Conservation (phyloP, 2,329 filamentous ascomycete species). For the Paecilomyces formosus region DNA sequence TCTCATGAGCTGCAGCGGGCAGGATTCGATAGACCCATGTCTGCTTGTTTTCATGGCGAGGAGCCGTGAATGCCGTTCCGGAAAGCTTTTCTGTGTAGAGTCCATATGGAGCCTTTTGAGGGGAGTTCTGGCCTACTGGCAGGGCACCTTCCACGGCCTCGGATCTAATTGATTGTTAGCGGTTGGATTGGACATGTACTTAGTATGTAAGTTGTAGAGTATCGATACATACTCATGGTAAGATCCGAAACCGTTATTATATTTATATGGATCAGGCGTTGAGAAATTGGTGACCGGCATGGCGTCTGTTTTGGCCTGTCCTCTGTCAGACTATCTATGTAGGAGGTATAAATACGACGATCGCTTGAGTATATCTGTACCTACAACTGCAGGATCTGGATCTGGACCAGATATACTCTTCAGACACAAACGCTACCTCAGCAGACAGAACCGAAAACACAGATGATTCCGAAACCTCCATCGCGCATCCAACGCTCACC, state of each 20-base stretch:
- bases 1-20: constrained; percentile 54
- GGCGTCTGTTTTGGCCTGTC: constrained; percentile 6
- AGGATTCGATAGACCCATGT: constrained; percentile 66
- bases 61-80: constrained; percentile 64
- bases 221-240: constrained; percentile 62
- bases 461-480: not conserved
- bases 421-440: not conserved
- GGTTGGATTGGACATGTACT: not conserved
- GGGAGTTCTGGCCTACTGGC: constrained; percentile 70
- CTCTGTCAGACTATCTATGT: not conserved
- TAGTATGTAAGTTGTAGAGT: not conserved
- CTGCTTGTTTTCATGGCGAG: constrained; percentile 61
- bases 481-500: not conserved
- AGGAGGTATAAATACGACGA: too few relatives aligned
- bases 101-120: constrained; percentile 69
- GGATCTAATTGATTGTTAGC: constrained; percentile 43
- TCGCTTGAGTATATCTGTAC: not conserved
- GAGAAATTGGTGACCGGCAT: constrained; percentile 62
- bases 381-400: not conserved
- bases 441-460: not conserved
- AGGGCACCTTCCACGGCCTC: constrained; percentile 70
- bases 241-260: constrained; percentile 70
- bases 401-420: not conserved
- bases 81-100: constrained; percentile 77
- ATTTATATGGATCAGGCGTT: constrained; percentile 62